Conservation (phyloP, 768 basidiomycete species). For the Kwoniella sp. region DNA sequence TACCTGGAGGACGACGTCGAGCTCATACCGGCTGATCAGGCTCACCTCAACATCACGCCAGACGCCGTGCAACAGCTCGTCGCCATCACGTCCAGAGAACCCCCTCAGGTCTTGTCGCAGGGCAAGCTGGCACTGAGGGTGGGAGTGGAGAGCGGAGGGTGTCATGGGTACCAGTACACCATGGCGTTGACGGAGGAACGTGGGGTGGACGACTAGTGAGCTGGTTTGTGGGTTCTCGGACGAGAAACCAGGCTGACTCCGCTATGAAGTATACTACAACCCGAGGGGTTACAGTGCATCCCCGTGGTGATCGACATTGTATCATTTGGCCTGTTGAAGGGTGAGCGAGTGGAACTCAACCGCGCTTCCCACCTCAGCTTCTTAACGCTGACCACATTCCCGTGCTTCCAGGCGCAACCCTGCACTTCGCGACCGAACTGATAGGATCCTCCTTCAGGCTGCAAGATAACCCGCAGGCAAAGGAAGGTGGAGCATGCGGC, state of each 20-base stretch:
- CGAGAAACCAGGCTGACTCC: too few species aligned
- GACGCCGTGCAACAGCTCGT: slow-evolving; percentile 65
- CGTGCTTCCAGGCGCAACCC: slow-evolving; percentile 58
- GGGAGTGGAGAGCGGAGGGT: slow-evolving; percentile 87
- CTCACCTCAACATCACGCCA: slow-evolving; percentile 34
- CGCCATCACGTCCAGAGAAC: slow-evolving; percentile 62
- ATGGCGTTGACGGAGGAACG: slow-evolving; percentile 68
- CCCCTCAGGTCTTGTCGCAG: slow-evolving; percentile 53
- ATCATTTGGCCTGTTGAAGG: slow-evolving; percentile 77
- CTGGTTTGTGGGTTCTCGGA: too few species aligned
- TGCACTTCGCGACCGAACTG: slow-evolving; percentile 89
- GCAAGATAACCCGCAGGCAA: slow-evolving; percentile 77
- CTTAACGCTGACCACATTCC: too few species aligned
- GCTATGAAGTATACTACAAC: slow-evolving; percentile 39
- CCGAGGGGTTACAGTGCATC: slow-evolving; percentile 38
- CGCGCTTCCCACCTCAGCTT: not conserved
- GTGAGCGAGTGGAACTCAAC: slow-evolving; percentile 15
- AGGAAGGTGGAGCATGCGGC: slow-evolving; percentile 80
- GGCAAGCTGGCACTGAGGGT: slow-evolving; percentile 66
- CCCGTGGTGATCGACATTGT: slow-evolving; percentile 74
- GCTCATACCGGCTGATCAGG: slow-evolving; percentile 35
- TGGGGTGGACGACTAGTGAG: slow-evolving; percentile 80
- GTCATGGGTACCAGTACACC: slow-evolving; percentile 96
- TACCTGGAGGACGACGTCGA: slow-evolving; percentile 43
- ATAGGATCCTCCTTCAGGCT: slow-evolving; percentile 88